Evolutionary conservation across 2,329 filamentous ascomycete species (phyloP).

Genomic region (Aureobasidium subglaciale): DNA sequence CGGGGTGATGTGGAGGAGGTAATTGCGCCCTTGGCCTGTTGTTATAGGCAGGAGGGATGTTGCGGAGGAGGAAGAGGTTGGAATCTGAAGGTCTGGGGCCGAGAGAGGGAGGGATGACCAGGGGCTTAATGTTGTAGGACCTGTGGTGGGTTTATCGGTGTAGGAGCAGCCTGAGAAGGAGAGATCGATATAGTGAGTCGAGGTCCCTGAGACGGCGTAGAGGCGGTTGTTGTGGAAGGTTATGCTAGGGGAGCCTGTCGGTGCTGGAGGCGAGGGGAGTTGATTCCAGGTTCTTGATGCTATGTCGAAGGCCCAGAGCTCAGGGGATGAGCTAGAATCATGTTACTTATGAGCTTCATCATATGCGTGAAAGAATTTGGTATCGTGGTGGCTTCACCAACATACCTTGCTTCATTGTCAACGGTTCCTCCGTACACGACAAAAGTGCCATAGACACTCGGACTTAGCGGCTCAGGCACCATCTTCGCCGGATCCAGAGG

Average conservation of each 20-base stretch:
- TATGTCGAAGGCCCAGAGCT: conserved; percentile 48
- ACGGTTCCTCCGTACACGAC: conserved; percentile 44
- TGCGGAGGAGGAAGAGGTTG: conserved; percentile 30
- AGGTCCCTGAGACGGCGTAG: conserved; percentile 19
- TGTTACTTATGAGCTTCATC: too few relatives aligned
- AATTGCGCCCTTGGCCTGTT: conserved; percentile 47
- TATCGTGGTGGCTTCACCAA: too few relatives aligned
- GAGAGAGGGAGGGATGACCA: conserved; percentile 36
- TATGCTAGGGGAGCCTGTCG: conserved; percentile 33
- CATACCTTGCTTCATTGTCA: conserved; percentile 19
- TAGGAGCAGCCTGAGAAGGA: conserved; percentile 12
- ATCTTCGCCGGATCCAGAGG: conserved; percentile 34
- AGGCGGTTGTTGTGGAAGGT: conserved; percentile 40
- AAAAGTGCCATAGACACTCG: conserved; percentile 42
- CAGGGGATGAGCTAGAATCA: conserved; percentile 21
- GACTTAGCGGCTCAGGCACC: conserved; percentile 35
- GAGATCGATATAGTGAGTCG: conserved; percentile 20
- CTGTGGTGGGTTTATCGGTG: conserved; percentile 15
- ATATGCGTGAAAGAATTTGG: too few relatives aligned
- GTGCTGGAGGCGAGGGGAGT: conserved; percentile 36
- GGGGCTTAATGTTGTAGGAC: conserved; percentile 24
- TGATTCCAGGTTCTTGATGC: conserved; percentile 43
- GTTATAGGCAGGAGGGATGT: conserved; percentile 41
- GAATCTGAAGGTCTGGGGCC: conserved; percentile 34
- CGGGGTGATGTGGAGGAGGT: conserved; percentile 47